Evolutionary conservation across 148 eudicot species (phyloP).

Genomic region (Persicaria tinctoria): DNA sequence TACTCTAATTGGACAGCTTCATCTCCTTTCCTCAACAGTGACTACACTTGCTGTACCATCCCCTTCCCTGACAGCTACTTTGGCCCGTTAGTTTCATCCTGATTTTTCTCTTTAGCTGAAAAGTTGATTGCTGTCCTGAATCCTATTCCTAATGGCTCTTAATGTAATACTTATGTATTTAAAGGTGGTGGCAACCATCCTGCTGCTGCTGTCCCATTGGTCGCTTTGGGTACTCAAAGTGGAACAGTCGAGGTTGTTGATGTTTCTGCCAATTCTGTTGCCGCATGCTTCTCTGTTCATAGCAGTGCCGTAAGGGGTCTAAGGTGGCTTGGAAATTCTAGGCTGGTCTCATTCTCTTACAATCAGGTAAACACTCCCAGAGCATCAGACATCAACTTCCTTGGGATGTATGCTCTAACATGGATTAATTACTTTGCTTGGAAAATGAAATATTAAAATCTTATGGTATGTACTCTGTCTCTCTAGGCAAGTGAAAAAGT

Average conservation of each 20-base stretch:
- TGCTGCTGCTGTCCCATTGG: slow-evolving; percentile 94
- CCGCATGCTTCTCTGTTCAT: slow-evolving; percentile 80
- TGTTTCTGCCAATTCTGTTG: slow-evolving; percentile 87
- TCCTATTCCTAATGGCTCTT: neutral
- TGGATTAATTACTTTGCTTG: neutral
- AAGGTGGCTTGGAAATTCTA: slow-evolving; percentile 97
- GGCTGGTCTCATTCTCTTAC: slow-evolving; percentile 87
- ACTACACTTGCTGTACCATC: slow-evolving; percentile 96
- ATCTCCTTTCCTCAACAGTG: slow-evolving; percentile 91
- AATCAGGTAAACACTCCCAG: slow-evolving; percentile 43
- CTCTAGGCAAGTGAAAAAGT: slow-evolving; percentile 79
- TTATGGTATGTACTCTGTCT: slow-evolving; percentile 1
- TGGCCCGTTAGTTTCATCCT: slow-evolving; percentile 73
- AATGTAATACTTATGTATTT: slow-evolving; percentile 13
- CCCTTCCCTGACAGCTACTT: slow-evolving; percentile 92
- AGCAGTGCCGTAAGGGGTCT: slow-evolving; percentile 72
- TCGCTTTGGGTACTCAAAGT: slow-evolving; percentile 93
- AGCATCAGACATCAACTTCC: neutral
- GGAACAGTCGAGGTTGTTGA: slow-evolving; percentile 82
- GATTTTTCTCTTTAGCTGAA: slow-evolving; percentile 9
- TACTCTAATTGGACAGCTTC: slow-evolving; percentile 84
- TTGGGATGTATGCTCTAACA: neutral
- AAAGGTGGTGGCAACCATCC: slow-evolving; percentile 97
- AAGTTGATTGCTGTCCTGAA: neutral
- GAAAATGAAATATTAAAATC: neutral